Evolutionary conservation across 768 basidiomycete genomes (phyloP).

Genomic region (Fomitopsis serialis): DNA sequence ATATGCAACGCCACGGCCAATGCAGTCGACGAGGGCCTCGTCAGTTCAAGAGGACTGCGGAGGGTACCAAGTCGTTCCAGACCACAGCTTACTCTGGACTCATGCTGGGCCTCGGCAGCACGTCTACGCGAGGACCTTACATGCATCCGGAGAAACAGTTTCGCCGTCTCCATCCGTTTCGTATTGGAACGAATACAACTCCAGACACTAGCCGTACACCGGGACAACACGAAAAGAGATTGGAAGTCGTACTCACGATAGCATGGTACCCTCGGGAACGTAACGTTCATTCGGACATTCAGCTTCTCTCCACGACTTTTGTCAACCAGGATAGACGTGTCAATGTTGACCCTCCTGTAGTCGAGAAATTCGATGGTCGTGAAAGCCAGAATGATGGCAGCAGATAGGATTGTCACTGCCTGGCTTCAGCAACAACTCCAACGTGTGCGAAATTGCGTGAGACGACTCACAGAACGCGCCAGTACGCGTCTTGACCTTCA

Average conservation of each 20-base stretch:
- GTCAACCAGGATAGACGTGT: conserved; percentile 93
- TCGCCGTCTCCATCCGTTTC: too few species aligned
- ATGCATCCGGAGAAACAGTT: too few species aligned
- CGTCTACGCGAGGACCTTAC: too few species aligned
- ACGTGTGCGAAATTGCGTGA: not conserved
- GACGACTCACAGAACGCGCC: conserved; percentile 76
- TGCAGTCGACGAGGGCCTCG: too few species aligned
- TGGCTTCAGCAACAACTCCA: not conserved
- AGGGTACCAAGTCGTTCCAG: too few species aligned
- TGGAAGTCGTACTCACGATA: conserved; percentile 64
- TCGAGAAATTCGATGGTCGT: conserved; percentile 94
- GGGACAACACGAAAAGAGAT: too few species aligned
- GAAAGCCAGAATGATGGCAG: conserved; percentile 88
- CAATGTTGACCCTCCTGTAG: conserved; percentile 80
- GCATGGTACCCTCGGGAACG: conserved; percentile 96
- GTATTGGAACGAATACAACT: too few species aligned
- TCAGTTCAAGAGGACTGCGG: too few species aligned
- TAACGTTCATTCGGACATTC: conserved; percentile 85
- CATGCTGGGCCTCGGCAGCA: too few species aligned
- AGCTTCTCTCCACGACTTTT: conserved; percentile 92
- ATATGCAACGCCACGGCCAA: too few species aligned
- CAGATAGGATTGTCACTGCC: conserved; percentile 85
- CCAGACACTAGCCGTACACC: too few species aligned
- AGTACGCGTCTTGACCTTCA: conserved; percentile 96
- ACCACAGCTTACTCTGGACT: too few species aligned